Evolutionary conservation across 306 rosid genomes (phyloP).

Genomic region (Trichosanthes truncata): DNA sequence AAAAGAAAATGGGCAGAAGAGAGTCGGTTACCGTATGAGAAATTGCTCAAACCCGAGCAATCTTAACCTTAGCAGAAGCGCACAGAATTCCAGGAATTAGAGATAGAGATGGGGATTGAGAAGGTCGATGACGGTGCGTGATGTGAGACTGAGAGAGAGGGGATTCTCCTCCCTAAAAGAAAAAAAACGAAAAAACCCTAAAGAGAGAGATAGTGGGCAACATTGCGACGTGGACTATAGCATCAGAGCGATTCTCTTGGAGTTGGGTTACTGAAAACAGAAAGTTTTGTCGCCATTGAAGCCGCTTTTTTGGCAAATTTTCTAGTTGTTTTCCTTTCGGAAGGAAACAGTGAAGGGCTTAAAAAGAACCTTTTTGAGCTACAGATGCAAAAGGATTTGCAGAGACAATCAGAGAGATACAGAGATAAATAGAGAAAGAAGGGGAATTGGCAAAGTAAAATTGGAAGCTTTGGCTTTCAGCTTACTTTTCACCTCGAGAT

Average conservation of each 20-base stretch:
- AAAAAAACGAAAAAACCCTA: background rate
- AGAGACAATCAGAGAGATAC: background rate
- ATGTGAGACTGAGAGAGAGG: background rate
- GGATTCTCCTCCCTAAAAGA: background rate
- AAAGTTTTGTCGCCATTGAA: background rate
- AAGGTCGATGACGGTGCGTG: background rate
- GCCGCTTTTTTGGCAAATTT: background rate
- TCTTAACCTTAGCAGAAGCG: background rate
- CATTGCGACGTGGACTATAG: constrained; percentile 4
- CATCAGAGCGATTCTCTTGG: background rate
- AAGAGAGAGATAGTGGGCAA: background rate
- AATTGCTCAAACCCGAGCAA: background rate
- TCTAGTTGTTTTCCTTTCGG: background rate
- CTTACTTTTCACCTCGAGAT: background rate
- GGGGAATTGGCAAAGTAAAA: background rate
- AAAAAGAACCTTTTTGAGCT: background rate
- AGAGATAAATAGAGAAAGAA: background rate
- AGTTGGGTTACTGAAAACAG: background rate
- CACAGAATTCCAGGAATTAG: constrained; percentile 2
- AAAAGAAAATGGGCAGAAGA: background rate
- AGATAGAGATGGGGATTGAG: background rate
- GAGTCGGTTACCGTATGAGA: background rate
- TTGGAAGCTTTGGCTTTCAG: background rate
- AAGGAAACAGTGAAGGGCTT: background rate
- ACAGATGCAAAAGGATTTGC: background rate